Conservation (phyloP, 257 asterid genomes). For the Thymus mandschuricus region DNA sequence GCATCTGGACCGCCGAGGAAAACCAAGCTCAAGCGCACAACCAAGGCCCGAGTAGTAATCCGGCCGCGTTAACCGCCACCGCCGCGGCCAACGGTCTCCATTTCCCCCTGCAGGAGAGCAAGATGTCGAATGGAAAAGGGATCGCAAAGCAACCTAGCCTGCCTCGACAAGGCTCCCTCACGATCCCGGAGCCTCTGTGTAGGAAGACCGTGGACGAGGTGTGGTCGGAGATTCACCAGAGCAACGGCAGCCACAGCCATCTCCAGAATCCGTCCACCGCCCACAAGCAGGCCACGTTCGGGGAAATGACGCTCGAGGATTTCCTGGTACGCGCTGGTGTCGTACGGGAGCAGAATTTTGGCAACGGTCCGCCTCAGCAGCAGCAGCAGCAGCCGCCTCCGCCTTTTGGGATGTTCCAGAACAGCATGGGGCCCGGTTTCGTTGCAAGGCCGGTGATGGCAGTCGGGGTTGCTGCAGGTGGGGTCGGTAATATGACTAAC, state of each 20-base stretch:
- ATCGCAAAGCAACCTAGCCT: constrained; percentile 51
- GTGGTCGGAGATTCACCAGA: constrained; percentile 67
- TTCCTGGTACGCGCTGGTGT: constrained; percentile 79
- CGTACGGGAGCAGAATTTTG: constrained; percentile 49
- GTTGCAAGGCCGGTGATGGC: constrained; percentile 43
- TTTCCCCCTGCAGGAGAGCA: constrained; percentile 32
- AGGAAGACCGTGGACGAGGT: constrained; percentile 82
- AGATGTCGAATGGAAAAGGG: constrained; percentile 23
- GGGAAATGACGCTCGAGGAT: constrained; percentile 89
- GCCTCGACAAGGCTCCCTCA: constrained; percentile 67
- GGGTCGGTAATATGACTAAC: constrained; percentile 15
- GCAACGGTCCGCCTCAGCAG: constrained; percentile 23
- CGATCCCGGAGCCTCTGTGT: constrained; percentile 60
- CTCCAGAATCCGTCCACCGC: constrained; percentile 35
- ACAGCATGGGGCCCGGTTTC: constrained; percentile 36
- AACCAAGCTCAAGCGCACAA: constrained; percentile 54
- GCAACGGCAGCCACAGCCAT: constrained; percentile 29
- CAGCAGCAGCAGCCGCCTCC: constrained; percentile 28
- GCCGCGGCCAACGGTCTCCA: not conserved
- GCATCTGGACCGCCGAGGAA: constrained; percentile 91
- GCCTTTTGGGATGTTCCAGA: constrained; percentile 46
- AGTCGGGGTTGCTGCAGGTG: constrained; percentile 10
- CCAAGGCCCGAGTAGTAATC: constrained; percentile 19
- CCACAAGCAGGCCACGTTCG: constrained; percentile 58
- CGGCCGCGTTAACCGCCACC: no score